These are phyloP conservation scores for Candida mesenterica DNA, from an alignment of 1,139 yeast species.

Conservation along the genomic window DNA sequence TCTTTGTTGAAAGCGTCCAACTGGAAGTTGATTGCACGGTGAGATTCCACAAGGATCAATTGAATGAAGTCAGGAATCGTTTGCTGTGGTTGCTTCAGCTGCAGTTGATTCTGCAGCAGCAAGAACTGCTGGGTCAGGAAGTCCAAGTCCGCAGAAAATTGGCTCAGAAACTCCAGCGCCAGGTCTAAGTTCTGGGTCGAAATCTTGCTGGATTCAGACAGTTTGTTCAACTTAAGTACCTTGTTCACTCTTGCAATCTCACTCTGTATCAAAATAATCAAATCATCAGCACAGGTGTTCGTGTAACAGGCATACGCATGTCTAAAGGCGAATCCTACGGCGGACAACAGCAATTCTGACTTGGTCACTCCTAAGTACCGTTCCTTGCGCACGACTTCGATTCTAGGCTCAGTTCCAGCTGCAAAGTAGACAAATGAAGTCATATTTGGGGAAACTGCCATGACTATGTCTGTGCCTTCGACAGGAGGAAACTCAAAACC, in stretches of 20 bases:
- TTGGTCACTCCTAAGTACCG: constrained; percentile 20
- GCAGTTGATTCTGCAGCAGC: neutral
- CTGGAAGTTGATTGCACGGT: constrained; percentile 66
- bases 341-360: constrained; percentile 37
- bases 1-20: constrained; percentile 62
- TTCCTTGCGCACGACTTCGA: constrained; percentile 30
- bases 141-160: neutral
- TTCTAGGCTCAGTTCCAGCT: constrained; percentile 21
- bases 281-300: constrained; percentile 64
- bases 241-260: constrained; percentile 34
- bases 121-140: constrained; percentile 19
- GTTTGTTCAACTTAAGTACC: constrained; percentile 11
- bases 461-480: constrained; percentile 30
- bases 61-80: constrained; percentile 29
- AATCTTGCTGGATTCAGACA: too few species aligned
- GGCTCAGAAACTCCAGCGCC: too few species aligned
- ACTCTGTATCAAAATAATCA: constrained; percentile 52
- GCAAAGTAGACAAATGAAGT: constrained; percentile 44
- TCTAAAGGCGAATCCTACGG: constrained; percentile 62
- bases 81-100: too few species aligned
- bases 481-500: constrained; percentile 51
- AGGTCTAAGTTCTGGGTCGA: too few species aligned
- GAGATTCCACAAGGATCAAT: constrained; percentile 59
- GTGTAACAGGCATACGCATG: constrained; percentile 70
- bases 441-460: constrained; percentile 58